phyloP scores from a whole-genome alignment of 2,329 filamentous ascomycete genomes.

The Fusarium transvaalense region DNA sequence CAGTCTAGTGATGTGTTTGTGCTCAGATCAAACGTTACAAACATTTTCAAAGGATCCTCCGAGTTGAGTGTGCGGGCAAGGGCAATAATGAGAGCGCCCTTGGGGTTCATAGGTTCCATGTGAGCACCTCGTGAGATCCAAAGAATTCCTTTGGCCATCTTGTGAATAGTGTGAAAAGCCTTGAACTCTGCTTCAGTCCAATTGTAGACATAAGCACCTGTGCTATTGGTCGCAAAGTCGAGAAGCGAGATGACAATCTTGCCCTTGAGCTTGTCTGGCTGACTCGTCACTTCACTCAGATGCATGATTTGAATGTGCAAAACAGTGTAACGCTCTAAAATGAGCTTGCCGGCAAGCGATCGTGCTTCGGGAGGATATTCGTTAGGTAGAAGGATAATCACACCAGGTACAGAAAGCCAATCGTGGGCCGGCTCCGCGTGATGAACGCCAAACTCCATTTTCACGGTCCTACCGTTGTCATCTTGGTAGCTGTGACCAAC shows the following conservation, averaged over 20 bases:
- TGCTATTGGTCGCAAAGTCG: slow-evolving; percentile 53
- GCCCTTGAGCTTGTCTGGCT: slow-evolving; percentile 36
- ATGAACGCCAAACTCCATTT: slow-evolving; percentile 19
- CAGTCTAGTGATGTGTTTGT: slow-evolving; percentile 17
- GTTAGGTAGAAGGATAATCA: slow-evolving; percentile 40
- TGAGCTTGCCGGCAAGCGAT: slow-evolving; percentile 24
- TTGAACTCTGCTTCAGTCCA: slow-evolving; percentile 58
- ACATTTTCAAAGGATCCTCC: slow-evolving; percentile 59
- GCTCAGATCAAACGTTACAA: slow-evolving; percentile 58
- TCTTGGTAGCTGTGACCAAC: slow-evolving; percentile 5
- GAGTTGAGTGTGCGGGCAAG: slow-evolving; percentile 63
- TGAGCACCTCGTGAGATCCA: slow-evolving; percentile 63
- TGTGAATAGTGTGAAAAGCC: slow-evolving; percentile 56
- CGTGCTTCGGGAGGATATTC: slow-evolving; percentile 18
- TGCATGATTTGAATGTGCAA: slow-evolving; percentile 12
- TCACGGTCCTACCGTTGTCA: background rate
- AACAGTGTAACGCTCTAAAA: slow-evolving; percentile 2
- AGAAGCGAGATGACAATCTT: slow-evolving; percentile 61
- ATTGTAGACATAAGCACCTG: slow-evolving; percentile 52
- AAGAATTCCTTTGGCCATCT: slow-evolving; percentile 55
- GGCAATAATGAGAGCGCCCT: slow-evolving; percentile 58
- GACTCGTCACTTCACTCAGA: slow-evolving; percentile 18
- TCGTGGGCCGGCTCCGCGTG: background rate
- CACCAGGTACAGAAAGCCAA: background rate
- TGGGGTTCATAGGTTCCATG: slow-evolving; percentile 52